These are phyloP conservation scores for Diddensiella caesifluorescens DNA, from an alignment of 805 yeast genomes.

Conservation along the genomic window DNA sequence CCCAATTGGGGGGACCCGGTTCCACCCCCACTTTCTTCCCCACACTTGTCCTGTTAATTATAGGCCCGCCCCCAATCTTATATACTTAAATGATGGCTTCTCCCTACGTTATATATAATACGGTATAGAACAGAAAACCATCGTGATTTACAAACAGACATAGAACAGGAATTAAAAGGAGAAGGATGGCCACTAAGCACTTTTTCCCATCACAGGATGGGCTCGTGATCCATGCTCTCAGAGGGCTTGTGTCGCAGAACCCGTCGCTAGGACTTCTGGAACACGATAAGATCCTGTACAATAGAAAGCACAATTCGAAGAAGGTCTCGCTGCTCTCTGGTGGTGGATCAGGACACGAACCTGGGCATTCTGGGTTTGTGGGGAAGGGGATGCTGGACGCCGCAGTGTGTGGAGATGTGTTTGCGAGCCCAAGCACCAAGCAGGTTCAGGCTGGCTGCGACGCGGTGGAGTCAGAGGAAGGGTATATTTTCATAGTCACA, in stretches of 20 bases:
- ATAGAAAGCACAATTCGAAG: constrained; percentile 28
- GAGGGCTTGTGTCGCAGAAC: constrained; percentile 38
- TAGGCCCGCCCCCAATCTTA: no score
- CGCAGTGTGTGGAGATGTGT: constrained; percentile 82
- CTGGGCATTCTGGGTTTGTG: constrained; percentile 84
- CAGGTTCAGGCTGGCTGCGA: constrained; percentile 69
- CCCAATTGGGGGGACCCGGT: no score
- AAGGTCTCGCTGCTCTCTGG: constrained; percentile 78
- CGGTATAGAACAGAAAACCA: no score
- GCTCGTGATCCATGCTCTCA: constrained; percentile 37
- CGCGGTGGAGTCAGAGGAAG: constrained; percentile 49
- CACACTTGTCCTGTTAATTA: no score
- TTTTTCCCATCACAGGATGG: constrained; percentile 37
- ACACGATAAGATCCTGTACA: constrained; percentile 37
- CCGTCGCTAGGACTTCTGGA: constrained; percentile 35
- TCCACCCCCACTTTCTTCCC: no score
- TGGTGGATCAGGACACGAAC: constrained; percentile 96
- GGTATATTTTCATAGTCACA: constrained; percentile 73
- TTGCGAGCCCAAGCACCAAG: constrained; percentile 86
- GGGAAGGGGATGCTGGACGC: constrained; percentile 80
- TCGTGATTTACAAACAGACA: no score
- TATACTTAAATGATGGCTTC: no score
- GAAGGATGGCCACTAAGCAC: constrained; percentile 37
- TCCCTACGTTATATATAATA: no score
- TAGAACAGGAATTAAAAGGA: not conserved